phyloP scores from a whole-genome alignment of 2,329 filamentous ascomycete genomes.

The Volutella citrinella region DNA sequence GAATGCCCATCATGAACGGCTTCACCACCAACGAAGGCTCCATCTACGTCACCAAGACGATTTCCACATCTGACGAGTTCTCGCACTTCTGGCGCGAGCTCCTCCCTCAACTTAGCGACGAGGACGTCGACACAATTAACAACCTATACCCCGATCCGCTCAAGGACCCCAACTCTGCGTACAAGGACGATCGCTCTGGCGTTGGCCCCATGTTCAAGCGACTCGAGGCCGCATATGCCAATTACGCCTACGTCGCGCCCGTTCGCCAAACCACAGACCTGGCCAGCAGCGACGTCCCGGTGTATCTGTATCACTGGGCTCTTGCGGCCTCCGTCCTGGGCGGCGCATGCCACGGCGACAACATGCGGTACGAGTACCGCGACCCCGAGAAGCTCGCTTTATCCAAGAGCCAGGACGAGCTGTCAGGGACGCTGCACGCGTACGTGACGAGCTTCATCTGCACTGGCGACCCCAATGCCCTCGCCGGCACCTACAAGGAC shows the following conservation, averaged over 20 bases:
- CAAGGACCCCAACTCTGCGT: constrained; percentile 29
- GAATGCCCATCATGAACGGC: constrained; percentile 56
- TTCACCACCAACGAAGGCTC: constrained; percentile 69
- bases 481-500: constrained; percentile 15
- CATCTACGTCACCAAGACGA: constrained; percentile 54
- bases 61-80: constrained; percentile 50
- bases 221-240: constrained; percentile 50
- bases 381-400: constrained; percentile 31
- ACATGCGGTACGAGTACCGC: constrained; percentile 45
- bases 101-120: constrained; percentile 51
- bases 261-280: constrained; percentile 46
- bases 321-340: constrained; percentile 39
- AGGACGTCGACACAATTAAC: constrained; percentile 53
- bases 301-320: constrained; percentile 39
- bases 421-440: constrained; percentile 41
- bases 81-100: constrained; percentile 57
- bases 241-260: constrained; percentile 53
- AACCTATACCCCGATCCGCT: constrained; percentile 59
- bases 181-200: constrained; percentile 35
- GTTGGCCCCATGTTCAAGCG: constrained; percentile 53
- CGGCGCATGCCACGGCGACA: constrained; percentile 47
- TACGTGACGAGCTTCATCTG: constrained; percentile 49
- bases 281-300: constrained; percentile 12
- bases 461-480: constrained; percentile 41
- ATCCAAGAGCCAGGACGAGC: constrained; percentile 38